Evolutionary conservation across 2,329 filamentous ascomycete genomes (phyloP), one percentile per base, ranked within the genome.

Genomic region (Aspergillus pseudoterreus): DNA sequence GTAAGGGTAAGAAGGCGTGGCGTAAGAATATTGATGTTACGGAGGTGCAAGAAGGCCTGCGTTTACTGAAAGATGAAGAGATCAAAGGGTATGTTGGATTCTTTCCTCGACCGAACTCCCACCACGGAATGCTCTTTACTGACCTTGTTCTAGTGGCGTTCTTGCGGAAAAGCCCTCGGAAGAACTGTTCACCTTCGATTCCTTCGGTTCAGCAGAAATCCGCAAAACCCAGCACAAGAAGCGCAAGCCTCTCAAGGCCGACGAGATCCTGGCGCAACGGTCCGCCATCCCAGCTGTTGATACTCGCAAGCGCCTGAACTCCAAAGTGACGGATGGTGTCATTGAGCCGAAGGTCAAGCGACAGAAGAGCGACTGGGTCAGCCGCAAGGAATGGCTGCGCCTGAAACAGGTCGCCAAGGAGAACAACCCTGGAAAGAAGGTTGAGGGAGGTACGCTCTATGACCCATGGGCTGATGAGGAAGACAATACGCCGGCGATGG

Each of bases 1-100:
- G 94, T 68, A 99, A 99, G 71, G 94, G 95, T 63, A 97, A 97
- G 75, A 97, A 95, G 77, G 92, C 94, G 30, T 99, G 94, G 94
- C 83, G 94, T 67, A 99, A 97, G 73, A 96, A 99, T 75, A 90
- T 99, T 71, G 90, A 99, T 73, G 83, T 97, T 56, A 87, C 89
- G 24, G 86, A 95, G 56, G 83, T 99, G 22, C 82, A 92, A 63
- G 76, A 87, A 49, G 94, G 94, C 54, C 82, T 99, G 32, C 86
- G 91, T 57, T 81, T 88, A 65, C 77, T 95, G 59, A 90, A 94
- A 64, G 87, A 95, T 53, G 88, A 97, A 76, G 87, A 96, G 55
- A 94, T 95, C 60, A 82, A 86, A 78, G 94, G 94, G 90, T 92
- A 78, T 19, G 39, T 5, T 22, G 19, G 11, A 42, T n/a, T 17